phyloP scores from a whole-genome alignment of 257 asterid genomes.

The Cynanchum wilfordii region DNA sequence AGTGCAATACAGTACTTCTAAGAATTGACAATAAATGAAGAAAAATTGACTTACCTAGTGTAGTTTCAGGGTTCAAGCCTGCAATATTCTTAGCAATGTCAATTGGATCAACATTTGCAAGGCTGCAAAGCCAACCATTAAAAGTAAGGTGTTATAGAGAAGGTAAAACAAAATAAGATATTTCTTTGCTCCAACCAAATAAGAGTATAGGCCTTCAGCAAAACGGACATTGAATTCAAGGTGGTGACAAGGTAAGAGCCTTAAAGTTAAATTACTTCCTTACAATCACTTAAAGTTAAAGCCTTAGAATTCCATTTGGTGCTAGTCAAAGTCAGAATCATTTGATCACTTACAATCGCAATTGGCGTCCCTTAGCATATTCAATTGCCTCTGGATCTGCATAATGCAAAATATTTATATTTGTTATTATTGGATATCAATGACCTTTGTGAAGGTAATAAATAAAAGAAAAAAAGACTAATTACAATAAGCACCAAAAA shows the following conservation, averaged over 20 bases:
- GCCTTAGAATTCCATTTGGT: neutral
- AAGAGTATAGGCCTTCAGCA: neutral
- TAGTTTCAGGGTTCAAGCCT: slow-evolving; percentile 93
- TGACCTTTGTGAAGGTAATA: neutral
- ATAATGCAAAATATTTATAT: slow-evolving; percentile 23
- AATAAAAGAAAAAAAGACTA: slow-evolving; percentile 8
- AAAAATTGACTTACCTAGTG: slow-evolving; percentile 54
- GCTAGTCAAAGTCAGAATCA: neutral
- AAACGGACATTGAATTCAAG: neutral
- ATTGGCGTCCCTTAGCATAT: slow-evolving; percentile 77
- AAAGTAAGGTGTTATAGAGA: slow-evolving; percentile 7
- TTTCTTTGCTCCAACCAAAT: neutral
- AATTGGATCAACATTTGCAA: slow-evolving; percentile 97
- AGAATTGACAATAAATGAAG: slow-evolving; percentile 3
- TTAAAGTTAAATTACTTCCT: neutral
- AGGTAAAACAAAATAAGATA: slow-evolving; percentile 8
- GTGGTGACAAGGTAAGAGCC: neutral
- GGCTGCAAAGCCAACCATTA: slow-evolving; percentile 44
- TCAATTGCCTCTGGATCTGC: slow-evolving; percentile 84
- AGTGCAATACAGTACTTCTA: neutral
- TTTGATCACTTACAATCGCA: slow-evolving; percentile 72
- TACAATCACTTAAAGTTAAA: too few species aligned
- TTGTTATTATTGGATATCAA: slow-evolving; percentile 7
- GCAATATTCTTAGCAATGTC: slow-evolving; percentile 79
- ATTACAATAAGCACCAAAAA: slow-evolving; percentile 7